These are phyloP conservation scores for Coprinopsis marcescibilis DNA, from an alignment of 768 basidiomycete species.

Conservation along the genomic window DNA sequence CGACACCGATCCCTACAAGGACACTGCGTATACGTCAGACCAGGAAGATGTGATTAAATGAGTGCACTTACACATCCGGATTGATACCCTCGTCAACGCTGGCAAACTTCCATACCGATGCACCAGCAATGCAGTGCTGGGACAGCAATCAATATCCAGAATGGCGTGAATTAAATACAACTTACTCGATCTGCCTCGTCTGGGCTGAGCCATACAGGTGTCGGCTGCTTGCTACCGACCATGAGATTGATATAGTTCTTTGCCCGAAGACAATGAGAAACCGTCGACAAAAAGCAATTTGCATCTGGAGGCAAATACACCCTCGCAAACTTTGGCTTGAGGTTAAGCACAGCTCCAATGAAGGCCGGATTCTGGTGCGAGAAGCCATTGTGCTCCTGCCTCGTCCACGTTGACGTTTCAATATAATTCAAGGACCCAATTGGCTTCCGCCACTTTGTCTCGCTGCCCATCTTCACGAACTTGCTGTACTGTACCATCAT, in stretches of 20 bases:
- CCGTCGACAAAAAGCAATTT: conserved; percentile 78
- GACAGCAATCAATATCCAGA: conserved; percentile 9
- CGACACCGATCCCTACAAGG: conserved; percentile 82
- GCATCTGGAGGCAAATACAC: conserved; percentile 90
- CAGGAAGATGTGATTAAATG: background rate
- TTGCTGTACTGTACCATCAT: conserved; percentile 91
- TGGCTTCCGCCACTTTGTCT: conserved; percentile 69
- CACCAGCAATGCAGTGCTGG: conserved; percentile 82
- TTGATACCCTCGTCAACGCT: conserved; percentile 65
- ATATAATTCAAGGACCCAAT: conserved; percentile 77
- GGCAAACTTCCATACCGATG: conserved; percentile 81
- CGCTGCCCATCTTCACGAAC: conserved; percentile 76
- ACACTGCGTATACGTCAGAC: conserved; percentile 39
- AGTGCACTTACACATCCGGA: conserved; percentile 57
- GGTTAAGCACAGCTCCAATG: conserved; percentile 78
- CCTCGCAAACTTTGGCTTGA: conserved; percentile 65
- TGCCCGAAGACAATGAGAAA: conserved; percentile 77
- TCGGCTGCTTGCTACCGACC: conserved; percentile 84
- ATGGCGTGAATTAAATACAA: background rate
- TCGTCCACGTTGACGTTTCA: conserved; percentile 82
- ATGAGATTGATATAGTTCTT: conserved; percentile 87
- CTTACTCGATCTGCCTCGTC: conserved; percentile 68
- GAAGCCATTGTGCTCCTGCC: conserved; percentile 88
- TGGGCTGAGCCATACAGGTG: conserved; percentile 68
- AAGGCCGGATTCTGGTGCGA: conserved; percentile 84